Base-by-base conservation (phyloP, 345 rosid genomes). In the Sisymbrium altissimum region DNA sequence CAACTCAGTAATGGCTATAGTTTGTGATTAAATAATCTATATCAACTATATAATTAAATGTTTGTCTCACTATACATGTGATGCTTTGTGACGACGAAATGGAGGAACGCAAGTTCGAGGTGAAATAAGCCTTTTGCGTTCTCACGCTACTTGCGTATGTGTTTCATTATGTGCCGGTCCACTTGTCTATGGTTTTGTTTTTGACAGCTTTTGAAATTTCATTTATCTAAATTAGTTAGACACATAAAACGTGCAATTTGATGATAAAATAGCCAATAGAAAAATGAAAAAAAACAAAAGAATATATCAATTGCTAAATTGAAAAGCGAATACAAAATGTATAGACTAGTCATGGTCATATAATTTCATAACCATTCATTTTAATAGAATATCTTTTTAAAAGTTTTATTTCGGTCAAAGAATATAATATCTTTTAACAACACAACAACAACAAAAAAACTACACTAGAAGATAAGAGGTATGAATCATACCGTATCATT, bases 61-160 rank as follows among this genome's bases (percentile, higher is more conserved):
- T 66, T 13, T 7, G 55, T 67, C 61, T 74, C 53, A 66, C 27
- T 29, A 50, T 49, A 63, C 79, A 66, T 67, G 62, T 50, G 78
- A 57, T 67, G 60, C 73, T 74, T 67, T 38, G 67, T 66, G 39
- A 58, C 23, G 36, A 59, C 68, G 55, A 75, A 75, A 75, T 35
- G 23, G 35, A 39, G 73, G 45, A n/a, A 49, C 61, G 40, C 18
- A 68, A 52, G 44, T 67, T 74, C 73, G 73, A 52, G 68, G 70
- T 62, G 70, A 44, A 44, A 62, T 60, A 1, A 21, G 27, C 79
- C 70, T 76, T 76, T 76, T 69, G 79, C 58, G 36, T 53, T 62
- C 58, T 68, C 70, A 69, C 65, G 79, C 43, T 54, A 75, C 49
- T 32, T 64, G 43, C 7, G 40, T 40, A 18, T 68, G 62, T 39